These are phyloP conservation scores for Warburgia ugandensis DNA, from an alignment of 164 flowering plant species.

Conservation along the genomic window DNA sequence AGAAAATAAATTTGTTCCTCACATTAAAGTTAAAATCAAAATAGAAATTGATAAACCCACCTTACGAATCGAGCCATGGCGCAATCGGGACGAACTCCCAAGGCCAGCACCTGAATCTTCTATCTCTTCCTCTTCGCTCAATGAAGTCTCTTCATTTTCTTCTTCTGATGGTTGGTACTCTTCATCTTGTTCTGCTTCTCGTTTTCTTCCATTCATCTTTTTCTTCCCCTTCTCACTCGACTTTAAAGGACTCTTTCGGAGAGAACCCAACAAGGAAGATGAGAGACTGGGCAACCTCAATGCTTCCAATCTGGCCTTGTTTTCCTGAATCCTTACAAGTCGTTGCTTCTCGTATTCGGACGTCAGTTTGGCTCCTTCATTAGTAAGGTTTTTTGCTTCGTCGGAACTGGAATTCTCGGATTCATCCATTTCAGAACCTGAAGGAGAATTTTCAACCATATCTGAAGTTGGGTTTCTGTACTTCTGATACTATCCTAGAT, in stretches of 20 bases:
- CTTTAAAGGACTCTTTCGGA: no score
- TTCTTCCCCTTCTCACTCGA: slow-evolving; percentile 14
- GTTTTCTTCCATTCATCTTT: background rate
- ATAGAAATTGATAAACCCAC: slow-evolving; percentile 1
- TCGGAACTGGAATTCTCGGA: slow-evolving; percentile 18
- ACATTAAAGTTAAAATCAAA: background rate
- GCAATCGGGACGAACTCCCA: background rate
- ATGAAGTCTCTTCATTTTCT: slow-evolving; percentile 22
- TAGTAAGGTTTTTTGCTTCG: slow-evolving; percentile 10
- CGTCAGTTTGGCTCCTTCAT: slow-evolving; percentile 8
- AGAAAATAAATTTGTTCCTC: background rate
- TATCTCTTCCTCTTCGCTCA: slow-evolving; percentile 21
- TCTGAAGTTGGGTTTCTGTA: no score
- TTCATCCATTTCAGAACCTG: slow-evolving; percentile 26
- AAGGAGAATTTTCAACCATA: slow-evolving; percentile 8
- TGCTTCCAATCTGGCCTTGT: slow-evolving; percentile 61
- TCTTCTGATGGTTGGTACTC: slow-evolving; percentile 51
- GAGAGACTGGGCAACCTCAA: slow-evolving; percentile 56
- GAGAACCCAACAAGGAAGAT: slow-evolving; percentile 18
- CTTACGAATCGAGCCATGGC: background rate
- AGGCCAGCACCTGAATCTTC: background rate
- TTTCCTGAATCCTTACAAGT: slow-evolving; percentile 47
- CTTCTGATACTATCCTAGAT: no score
- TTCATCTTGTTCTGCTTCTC: slow-evolving; percentile 31
- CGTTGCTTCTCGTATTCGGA: slow-evolving; percentile 72